Conservation (phyloP, 768 basidiomycete species). For the Mycena rebaudengoi region DNA sequence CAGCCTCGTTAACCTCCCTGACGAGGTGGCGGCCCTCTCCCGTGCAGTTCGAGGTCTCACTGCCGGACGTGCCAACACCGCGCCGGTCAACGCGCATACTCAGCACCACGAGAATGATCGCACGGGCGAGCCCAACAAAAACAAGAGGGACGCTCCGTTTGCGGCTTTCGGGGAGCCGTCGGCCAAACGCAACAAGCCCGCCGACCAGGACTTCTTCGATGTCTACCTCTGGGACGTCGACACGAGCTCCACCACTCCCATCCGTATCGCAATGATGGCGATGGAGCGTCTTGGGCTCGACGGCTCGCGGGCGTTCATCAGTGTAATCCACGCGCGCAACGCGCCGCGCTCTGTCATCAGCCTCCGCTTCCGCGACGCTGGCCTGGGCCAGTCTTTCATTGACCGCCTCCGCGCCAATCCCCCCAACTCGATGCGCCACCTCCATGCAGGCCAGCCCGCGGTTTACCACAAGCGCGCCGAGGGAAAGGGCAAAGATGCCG, state of each 20-base stretch:
- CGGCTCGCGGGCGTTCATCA: not conserved
- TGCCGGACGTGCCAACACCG: not conserved
- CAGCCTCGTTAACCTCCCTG: not conserved
- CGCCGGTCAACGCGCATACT: not conserved
- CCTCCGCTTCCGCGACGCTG: not conserved
- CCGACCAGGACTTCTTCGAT: not conserved
- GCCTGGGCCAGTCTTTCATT: not conserved
- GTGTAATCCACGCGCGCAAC: not conserved
- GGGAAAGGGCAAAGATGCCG: not conserved
- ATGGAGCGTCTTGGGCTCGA: not conserved
- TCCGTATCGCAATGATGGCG: not conserved
- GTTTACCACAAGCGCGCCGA: not conserved
- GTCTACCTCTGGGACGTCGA: not conserved
- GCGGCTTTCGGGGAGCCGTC: not conserved
- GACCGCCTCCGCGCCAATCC: not conserved
- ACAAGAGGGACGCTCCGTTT: not conserved
- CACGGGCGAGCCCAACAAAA: not conserved
- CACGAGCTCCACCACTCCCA: not conserved
- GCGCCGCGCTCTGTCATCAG: not conserved
- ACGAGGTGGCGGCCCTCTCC: not conserved
- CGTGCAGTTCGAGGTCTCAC: not conserved
- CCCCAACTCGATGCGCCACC: not conserved
- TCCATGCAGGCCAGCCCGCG: not conserved
- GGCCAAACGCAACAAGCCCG: not conserved
- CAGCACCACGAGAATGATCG: not conserved